These are phyloP conservation scores for Hypoxylon trugodes DNA, from an alignment of 495 filamentous ascomycete species.

Conservation along the genomic window DNA sequence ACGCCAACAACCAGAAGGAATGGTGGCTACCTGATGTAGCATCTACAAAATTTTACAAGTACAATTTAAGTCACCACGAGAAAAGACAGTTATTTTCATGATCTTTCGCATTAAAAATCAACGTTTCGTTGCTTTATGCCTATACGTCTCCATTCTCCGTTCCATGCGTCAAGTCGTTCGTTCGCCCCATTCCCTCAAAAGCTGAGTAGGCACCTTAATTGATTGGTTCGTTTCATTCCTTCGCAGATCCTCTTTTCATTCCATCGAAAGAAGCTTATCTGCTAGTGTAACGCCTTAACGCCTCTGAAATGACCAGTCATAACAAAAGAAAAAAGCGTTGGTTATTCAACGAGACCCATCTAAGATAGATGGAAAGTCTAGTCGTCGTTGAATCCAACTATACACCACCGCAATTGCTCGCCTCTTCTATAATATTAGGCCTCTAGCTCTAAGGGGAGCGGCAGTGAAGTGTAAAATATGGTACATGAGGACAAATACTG, in stretches of 20 bases:
- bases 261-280: neutral
- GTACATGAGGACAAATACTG: slow-evolving; percentile 29
- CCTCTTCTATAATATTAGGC: slow-evolving; percentile 26
- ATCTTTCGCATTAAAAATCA: slow-evolving; percentile 26
- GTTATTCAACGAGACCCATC: slow-evolving; percentile 12
- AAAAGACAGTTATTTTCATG: slow-evolving; percentile 3
- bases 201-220: neutral
- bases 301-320: slow-evolving; percentile 17
- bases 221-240: slow-evolving; percentile 2
- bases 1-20: no score
- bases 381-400: slow-evolving; percentile 9
- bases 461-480: slow-evolving; percentile 9
- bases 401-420: slow-evolving; percentile 29
- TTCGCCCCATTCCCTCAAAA: slow-evolving; percentile 21
- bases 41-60: no score
- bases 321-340: slow-evolving; percentile 3
- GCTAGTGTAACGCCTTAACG: slow-evolving; percentile 16
- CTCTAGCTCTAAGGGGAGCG: slow-evolving; percentile 14
- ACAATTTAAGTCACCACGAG: neutral
- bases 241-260: neutral
- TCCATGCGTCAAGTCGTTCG: slow-evolving; percentile 29
- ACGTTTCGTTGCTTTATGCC: neutral
- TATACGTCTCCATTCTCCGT: slow-evolving; percentile 16
- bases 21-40: no score
- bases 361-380: neutral